Percentiles rank a stretch among this genome's conserved stretches.
These are phyloP conservation scores for Metschnikowia lachancei DNA, from an alignment of 805 yeast species.

Conservation along the genomic window DNA sequence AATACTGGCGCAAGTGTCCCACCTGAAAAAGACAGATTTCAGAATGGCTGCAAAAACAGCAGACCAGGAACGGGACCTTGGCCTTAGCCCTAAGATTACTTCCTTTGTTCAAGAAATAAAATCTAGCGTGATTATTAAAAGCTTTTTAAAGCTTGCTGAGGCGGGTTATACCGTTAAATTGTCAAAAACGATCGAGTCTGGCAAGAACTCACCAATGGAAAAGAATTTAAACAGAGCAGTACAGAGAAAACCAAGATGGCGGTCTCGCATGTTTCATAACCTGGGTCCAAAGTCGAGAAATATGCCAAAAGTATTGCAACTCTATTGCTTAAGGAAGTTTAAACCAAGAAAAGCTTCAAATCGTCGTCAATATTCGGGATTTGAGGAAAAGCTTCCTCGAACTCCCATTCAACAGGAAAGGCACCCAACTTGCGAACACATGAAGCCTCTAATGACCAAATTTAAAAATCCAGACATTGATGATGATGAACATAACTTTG, in stretches of 20 bases:
- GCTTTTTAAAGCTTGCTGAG: neutral
- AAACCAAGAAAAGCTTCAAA: neutral
- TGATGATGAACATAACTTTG: neutral
- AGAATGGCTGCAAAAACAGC: slow-evolving; percentile 3
- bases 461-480: neutral
- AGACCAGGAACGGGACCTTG: neutral
- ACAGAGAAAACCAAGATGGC: neutral
- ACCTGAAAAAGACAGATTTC: neutral
- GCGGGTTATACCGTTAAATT: slow-evolving; percentile 1
- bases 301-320: neutral
- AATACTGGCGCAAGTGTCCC: neutral
- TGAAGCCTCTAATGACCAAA: neutral
- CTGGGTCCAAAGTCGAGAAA: neutral
- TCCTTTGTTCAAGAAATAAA: neutral
- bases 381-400: neutral
- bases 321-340: neutral
- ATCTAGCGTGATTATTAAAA: neutral
- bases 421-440: neutral
- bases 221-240: neutral
- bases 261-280: neutral
- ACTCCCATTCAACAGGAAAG: neutral
- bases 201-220: neutral
- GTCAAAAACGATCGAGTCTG: neutral
- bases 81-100: neutral
- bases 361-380: neutral